A percentile compares a stretch with the other conserved stretches of the same genome.
Evolutionary conservation across 345 rosid species (phyloP).

Genomic region (Litchi chinensis): DNA sequence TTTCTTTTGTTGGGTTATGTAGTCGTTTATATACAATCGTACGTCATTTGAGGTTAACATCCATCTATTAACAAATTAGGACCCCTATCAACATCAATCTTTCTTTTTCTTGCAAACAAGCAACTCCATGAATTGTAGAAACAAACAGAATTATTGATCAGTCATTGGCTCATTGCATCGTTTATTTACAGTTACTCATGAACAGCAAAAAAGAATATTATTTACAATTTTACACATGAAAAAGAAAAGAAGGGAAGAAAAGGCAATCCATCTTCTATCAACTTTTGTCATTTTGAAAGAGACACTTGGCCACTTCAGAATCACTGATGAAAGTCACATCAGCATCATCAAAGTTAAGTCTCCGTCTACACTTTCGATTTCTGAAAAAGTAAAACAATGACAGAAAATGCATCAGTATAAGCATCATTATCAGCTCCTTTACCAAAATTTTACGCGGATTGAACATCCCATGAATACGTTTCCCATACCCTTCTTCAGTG

Average conservation of each 20-base stretch:
- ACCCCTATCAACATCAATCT: no score
- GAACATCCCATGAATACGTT: neutral
- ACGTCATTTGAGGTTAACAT: neutral
- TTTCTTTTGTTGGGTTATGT: no score
- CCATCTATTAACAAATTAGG: neutral
- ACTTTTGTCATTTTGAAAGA: neutral
- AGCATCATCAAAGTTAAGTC: slow-evolving; percentile 1
- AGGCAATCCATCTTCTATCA: neutral
- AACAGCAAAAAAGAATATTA: neutral
- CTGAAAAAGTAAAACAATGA: neutral
- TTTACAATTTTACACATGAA: neutral
- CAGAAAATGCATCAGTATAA: neutral
- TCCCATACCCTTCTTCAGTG: neutral
- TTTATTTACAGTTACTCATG: neutral
- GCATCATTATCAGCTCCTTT: neutral
- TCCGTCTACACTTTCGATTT: neutral
- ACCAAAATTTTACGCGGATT: neutral
- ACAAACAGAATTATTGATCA: neutral
- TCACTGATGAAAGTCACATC: slow-evolving; percentile 5
- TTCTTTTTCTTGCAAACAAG: neutral
- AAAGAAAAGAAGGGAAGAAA: neutral
- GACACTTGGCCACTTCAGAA: neutral
- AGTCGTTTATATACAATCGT: no score
- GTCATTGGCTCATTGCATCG: neutral
- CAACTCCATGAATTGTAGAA: neutral